Evolutionary conservation across 805 yeast genomes (phyloP).

Genomic region (Suhomyces vadensis): DNA sequence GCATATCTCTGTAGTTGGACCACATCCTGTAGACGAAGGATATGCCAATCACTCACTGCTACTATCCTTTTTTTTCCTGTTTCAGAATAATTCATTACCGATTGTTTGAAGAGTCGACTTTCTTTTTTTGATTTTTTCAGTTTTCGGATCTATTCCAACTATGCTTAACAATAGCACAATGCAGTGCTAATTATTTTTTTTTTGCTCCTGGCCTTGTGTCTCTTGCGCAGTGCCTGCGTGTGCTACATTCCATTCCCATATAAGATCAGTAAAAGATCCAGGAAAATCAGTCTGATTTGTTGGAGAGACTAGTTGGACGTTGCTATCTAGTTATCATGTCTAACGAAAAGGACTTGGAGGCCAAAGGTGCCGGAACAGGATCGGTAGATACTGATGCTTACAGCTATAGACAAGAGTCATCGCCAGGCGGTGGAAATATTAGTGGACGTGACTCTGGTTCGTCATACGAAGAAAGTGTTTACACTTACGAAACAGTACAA

Average conservation of each 20-base stretch:
- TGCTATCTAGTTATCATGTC: neutral
- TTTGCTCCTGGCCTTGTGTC: neutral
- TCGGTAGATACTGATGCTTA: constrained; percentile 13
- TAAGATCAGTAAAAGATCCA: neutral
- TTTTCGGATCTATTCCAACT: neutral
- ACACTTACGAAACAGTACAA: constrained; percentile 12
- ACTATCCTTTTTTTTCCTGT: too few relatives aligned
- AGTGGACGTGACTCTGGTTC: constrained; percentile 5
- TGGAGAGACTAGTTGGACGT: neutral
- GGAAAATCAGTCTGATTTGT: neutral
- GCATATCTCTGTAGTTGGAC: too few relatives aligned
- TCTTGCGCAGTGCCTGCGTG: neutral
- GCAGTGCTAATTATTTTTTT: neutral
- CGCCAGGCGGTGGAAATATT: neutral
- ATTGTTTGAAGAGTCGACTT: too few relatives aligned
- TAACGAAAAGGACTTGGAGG: constrained; percentile 6
- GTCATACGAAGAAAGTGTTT: constrained; percentile 9
- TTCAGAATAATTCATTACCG: too few relatives aligned
- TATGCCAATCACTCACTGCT: too few relatives aligned
- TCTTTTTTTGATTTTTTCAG: constrained; percentile 3
- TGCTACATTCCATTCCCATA: neutral
- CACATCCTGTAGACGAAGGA: too few relatives aligned
- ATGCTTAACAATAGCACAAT: neutral
- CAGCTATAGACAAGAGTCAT: constrained; percentile 13
- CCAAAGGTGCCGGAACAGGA: constrained; percentile 1